These are phyloP conservation scores for Leccinum sublutescens DNA, from an alignment of 768 basidiomycete species.

Conservation along the genomic window DNA sequence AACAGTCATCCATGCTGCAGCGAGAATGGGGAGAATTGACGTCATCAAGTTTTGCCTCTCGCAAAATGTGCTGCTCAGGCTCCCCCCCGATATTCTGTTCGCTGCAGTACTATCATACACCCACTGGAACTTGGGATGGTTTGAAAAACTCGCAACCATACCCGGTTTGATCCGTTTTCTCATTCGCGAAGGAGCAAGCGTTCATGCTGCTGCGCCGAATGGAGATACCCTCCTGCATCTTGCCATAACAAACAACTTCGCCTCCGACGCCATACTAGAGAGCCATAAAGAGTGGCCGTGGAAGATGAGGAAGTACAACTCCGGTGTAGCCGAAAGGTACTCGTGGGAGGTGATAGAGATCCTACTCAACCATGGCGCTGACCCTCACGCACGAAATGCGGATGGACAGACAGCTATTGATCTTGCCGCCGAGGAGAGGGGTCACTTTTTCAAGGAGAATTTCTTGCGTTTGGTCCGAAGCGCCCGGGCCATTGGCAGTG, in stretches of 20 bases:
- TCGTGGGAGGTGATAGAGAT: background rate
- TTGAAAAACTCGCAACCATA: no score
- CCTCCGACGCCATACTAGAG: background rate
- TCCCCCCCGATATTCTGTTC: background rate
- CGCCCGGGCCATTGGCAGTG: background rate
- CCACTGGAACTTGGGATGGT: no score
- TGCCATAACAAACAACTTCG: background rate
- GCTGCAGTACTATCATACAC: no score
- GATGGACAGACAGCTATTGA: background rate
- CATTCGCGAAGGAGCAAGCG: background rate
- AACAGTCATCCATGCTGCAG: background rate
- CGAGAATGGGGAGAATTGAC: background rate
- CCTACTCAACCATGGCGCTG: background rate
- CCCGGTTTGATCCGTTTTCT: background rate
- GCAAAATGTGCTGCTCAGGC: background rate
- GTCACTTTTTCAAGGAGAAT: background rate
- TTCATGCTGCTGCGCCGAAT: background rate
- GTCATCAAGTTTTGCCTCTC: background rate
- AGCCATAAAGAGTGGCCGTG: background rate
- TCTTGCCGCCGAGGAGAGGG: background rate
- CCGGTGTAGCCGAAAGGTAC: no score
- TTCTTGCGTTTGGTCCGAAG: constrained; percentile 3
- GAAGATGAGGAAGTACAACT: background rate
- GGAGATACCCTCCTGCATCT: constrained; percentile 1
- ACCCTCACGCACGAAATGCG: background rate